phyloP scores from a whole-genome alignment of 176 grass and related monocot genomes.

The Tillandsia leiboldiana region DNA sequence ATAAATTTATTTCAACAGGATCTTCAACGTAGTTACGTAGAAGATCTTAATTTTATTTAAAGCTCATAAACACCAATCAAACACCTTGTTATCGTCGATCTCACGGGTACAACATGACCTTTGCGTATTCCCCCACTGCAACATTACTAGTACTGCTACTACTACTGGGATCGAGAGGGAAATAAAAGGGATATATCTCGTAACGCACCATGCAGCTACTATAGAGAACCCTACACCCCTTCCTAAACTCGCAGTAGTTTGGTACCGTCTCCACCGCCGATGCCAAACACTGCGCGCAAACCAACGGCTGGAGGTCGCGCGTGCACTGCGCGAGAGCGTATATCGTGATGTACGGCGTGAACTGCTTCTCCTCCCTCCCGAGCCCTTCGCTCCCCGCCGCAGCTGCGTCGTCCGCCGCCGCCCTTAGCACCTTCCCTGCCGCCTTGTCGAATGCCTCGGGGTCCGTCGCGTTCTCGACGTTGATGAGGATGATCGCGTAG shows the following conservation, averaged over 20 bases:
- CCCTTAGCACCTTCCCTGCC: conserved; percentile 25
- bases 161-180: conserved; percentile 32
- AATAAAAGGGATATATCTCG: conserved; percentile 72
- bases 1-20: too few relatives aligned
- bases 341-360: conserved; percentile 45
- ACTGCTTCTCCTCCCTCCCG: conserved; percentile 28
- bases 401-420: conserved; percentile 9
- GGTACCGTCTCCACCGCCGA: conserved; percentile 38
- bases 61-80: too few relatives aligned
- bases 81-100: too few relatives aligned
- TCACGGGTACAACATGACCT: conserved; percentile 2
- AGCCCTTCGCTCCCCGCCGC: conserved; percentile 31
- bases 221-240: conserved; percentile 53
- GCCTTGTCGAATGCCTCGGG: conserved; percentile 37
- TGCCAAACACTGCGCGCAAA: conserved; percentile 49
- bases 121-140: conserved; percentile 9
- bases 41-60: too few relatives aligned
- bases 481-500: conserved; percentile 28
- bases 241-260: conserved; percentile 32
- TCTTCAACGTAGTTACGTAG: too few relatives aligned
- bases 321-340: conserved; percentile 72
- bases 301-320: conserved; percentile 27
- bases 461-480: conserved; percentile 34
- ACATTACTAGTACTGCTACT: conserved; percentile 2
- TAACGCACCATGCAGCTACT: conserved; percentile 66